These are phyloP conservation scores for Nannochloropsis limnetica DNA, from an alignment of 352 stramenopile genomes.

Conservation along the genomic window DNA sequence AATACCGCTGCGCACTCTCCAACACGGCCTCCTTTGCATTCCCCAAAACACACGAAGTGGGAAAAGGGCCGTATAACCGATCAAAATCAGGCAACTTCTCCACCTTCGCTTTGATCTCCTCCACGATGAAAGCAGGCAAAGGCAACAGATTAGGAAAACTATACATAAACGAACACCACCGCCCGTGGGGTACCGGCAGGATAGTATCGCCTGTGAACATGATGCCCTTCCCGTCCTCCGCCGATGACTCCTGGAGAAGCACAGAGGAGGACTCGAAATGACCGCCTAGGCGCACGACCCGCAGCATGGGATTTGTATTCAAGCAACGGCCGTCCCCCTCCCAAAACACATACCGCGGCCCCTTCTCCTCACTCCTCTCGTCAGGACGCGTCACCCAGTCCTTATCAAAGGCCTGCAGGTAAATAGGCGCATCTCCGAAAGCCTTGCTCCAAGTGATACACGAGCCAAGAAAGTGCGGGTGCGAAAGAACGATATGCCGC, in stretches of 20 bases:
- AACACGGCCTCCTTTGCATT: constrained; percentile 9
- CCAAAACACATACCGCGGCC: background rate
- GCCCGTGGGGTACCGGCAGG: background rate
- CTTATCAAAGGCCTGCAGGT: background rate
- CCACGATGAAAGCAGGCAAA: constrained; percentile 29
- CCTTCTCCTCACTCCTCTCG: background rate
- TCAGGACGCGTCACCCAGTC: background rate
- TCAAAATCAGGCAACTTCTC: constrained; percentile 1
- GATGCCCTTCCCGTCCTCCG: constrained; percentile 2
- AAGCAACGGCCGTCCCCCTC: background rate
- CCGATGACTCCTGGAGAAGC: background rate
- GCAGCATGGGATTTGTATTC: background rate
- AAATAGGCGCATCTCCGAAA: constrained; percentile 9
- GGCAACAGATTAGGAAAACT: constrained; percentile 21
- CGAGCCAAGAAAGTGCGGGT: constrained; percentile 22
- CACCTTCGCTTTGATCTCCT: background rate
- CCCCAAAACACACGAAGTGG: background rate
- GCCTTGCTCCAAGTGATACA: constrained; percentile 17
- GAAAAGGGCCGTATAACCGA: background rate
- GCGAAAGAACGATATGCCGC: background rate
- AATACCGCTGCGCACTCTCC: constrained; percentile 28
- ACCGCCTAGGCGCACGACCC: background rate
- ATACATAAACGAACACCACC: constrained; percentile 27
- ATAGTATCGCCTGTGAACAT: constrained; percentile 26
- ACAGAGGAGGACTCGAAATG: constrained; percentile 17